A percentile compares a stretch with the other conserved stretches of the same genome.
phyloP scores from a whole-genome alignment of 2,329 filamentous ascomycete genomes.

The Aspergillus nomiae region DNA sequence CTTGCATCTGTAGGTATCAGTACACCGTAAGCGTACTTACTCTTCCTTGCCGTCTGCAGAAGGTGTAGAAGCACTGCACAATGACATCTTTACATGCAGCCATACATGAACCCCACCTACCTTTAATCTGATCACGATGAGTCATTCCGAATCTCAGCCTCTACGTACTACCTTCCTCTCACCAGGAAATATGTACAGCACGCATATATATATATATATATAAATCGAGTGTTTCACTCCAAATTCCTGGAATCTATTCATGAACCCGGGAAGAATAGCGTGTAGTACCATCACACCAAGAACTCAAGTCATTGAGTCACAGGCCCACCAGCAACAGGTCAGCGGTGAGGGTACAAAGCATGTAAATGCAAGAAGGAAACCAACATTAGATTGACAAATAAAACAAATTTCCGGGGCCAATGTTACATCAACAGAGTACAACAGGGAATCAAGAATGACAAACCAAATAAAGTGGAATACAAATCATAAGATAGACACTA shows the following conservation, averaged over 20 bases:
- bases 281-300: neutral
- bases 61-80: neutral
- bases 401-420: neutral
- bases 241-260: neutral
- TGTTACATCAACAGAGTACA: neutral
- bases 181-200: neutral
- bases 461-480: neutral
- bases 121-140: neutral
- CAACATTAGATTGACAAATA: neutral
- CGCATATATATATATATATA: neutral
- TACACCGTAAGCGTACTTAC: no score
- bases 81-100: neutral
- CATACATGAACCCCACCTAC: neutral
- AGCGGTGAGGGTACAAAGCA: neutral
- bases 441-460: neutral
- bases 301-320: neutral
- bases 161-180: neutral
- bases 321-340: neutral
- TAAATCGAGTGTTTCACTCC: neutral
- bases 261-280: neutral
- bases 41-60: neutral
- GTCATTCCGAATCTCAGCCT: neutral
- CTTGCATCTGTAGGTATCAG: neutral
- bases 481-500: neutral
- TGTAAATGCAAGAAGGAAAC: neutral